Conservation (phyloP, 371 early-diverging fungal species). For the Mortierella sp. region DNA sequence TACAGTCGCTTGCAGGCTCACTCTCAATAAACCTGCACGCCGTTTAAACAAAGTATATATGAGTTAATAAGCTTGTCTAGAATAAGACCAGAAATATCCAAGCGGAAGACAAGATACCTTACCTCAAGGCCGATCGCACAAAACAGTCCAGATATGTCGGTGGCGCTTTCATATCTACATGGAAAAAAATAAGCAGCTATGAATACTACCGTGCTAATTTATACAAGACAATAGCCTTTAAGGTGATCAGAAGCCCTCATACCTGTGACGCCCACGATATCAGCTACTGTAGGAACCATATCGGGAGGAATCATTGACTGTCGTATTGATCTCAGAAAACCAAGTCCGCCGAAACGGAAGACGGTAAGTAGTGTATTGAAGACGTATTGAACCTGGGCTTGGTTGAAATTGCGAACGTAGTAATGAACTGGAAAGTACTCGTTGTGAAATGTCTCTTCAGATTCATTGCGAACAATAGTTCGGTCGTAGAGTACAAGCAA, state of each 20-base stretch:
- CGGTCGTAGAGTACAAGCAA: slow-evolving; percentile 67
- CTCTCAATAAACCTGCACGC: slow-evolving; percentile 47
- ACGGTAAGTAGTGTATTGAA: slow-evolving; percentile 69
- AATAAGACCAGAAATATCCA: neutral
- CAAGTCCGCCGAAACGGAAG: slow-evolving; percentile 67
- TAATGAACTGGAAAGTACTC: slow-evolving; percentile 60
- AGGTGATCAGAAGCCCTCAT: neutral
- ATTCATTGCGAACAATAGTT: slow-evolving; percentile 60
- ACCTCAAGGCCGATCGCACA: slow-evolving; percentile 46
- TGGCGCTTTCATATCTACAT: slow-evolving; percentile 35
- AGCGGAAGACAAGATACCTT: neutral
- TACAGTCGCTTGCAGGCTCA: slow-evolving; percentile 44
- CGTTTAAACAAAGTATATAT: neutral
- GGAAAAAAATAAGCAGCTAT: neutral
- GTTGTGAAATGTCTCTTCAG: slow-evolving; percentile 60
- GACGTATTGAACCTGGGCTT: slow-evolving; percentile 75
- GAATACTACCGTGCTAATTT: neutral
- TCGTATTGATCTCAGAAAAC: slow-evolving; percentile 68
- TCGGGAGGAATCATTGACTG: slow-evolving; percentile 45
- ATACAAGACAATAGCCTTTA: neutral
- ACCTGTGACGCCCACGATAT: slow-evolving; percentile 38
- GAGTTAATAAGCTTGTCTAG: neutral
- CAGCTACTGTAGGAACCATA: slow-evolving; percentile 30
- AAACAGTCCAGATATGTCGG: slow-evolving; percentile 54
- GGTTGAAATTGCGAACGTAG: slow-evolving; percentile 75